Evolutionary conservation across 805 yeast genomes (phyloP), one percentile per base, ranked within the genome.

Genomic region (Saccharomycopsis vini): DNA sequence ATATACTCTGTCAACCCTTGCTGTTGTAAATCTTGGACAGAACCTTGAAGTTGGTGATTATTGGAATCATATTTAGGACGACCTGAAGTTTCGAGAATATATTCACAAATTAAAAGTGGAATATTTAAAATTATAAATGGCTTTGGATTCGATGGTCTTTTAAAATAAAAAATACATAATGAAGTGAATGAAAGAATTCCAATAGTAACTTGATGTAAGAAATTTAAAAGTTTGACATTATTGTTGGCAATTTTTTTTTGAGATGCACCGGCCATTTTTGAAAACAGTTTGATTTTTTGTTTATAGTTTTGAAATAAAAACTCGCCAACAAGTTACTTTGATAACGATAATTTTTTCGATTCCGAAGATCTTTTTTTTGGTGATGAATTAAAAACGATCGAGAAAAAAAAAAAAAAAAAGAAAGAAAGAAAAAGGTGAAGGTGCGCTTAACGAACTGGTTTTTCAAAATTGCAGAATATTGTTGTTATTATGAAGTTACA

Each of bases 1-100:
- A 81, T 62, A 63, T 79, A 81, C 59, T 83, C 90, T 31, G 79
- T 79, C 33, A 83, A 64, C 0, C 92, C 92, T 3, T 60, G 56
- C 47, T 75, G 83, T 44, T 60, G 60, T 46, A 82, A 67, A 53
- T 83, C 84, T 24, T 70, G 73, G 2, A 89, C 90, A 1, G 82
- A 58, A 10, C 59, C 62, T 2, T 71, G 56, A 39, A 81, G 62
- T 42, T 68, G 67, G 2, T 71, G 71, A 36, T 71, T 71, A 1
- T 53, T 56, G 13, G 66, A 15, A 3, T 36, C 46, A 54, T 64
- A 79, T 26, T 49, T 60, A 2, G 90, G 89, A 43, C 87, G 61
- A 3, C 86, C 87, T 37, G 69, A 63, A 37, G 61, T 64, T 51
- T 82, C 89, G 20, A 83, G 58, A 10, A 68, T 59, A 54, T 69